These are phyloP conservation scores for Populus euphratica DNA, from an alignment of 345 rosid species.

Conservation along the genomic window DNA sequence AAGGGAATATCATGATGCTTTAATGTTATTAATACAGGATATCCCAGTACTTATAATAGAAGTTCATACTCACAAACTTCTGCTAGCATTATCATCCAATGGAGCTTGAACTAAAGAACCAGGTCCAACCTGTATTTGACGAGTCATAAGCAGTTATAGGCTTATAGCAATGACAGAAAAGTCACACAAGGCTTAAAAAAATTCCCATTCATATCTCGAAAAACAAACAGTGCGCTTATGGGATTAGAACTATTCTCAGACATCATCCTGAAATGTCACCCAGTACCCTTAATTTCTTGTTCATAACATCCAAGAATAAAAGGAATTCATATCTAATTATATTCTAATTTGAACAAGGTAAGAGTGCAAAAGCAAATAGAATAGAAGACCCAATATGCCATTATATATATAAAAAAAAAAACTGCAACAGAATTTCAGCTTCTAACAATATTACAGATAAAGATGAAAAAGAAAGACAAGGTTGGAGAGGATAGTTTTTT, in stretches of 20 bases:
- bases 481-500: neutral
- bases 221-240: neutral
- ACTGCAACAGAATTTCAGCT: neutral
- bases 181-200: neutral
- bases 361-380: neutral
- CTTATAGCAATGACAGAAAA: neutral
- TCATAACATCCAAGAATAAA: neutral
- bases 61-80: slow-evolving; percentile 76
- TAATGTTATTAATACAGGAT: slow-evolving; percentile 7
- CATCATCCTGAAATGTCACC: neutral
- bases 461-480: neutral
- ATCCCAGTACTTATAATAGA: slow-evolving; percentile 7
- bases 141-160: slow-evolving; percentile 3
- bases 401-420: neutral
- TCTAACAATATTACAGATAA: neutral
- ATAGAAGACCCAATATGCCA: neutral
- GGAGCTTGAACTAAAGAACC: slow-evolving; percentile 92
- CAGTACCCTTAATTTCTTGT: neutral
- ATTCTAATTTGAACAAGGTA: neutral
- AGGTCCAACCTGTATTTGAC: slow-evolving; percentile 68
- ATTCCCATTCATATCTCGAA: neutral
- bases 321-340: neutral
- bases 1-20: slow-evolving; percentile 7
- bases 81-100: slow-evolving; percentile 60
- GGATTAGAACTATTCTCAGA: neutral